Conservation (phyloP, 1,284 basidiomycete species). For the Somion occarium region DNA sequence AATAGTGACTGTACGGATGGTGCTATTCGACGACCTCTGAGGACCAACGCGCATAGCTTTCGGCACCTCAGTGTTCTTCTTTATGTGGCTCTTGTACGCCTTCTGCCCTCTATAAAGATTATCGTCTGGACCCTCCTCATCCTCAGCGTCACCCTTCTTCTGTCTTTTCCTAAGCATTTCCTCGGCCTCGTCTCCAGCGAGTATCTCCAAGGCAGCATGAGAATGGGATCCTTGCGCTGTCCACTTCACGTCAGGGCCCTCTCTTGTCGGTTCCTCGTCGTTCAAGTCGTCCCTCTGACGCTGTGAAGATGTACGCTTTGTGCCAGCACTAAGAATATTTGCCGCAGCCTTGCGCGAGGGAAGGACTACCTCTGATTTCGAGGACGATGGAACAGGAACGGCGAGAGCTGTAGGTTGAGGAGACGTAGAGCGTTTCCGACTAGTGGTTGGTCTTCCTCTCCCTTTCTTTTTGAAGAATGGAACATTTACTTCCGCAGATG, state of each 20-base stretch:
- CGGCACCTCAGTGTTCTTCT: constrained; percentile 77
- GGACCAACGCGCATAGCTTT: constrained; percentile 90
- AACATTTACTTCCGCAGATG: constrained; percentile 45
- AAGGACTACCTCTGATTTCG: constrained; percentile 64
- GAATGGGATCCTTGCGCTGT: constrained; percentile 64
- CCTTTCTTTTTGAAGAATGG: constrained; percentile 91
- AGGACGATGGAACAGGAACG: constrained; percentile 29
- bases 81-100: constrained; percentile 79
- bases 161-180: constrained; percentile 65
- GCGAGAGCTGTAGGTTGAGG: constrained; percentile 37
- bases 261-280: constrained; percentile 40
- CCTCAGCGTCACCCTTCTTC: constrained; percentile 47
- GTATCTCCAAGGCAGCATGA: constrained; percentile 64
- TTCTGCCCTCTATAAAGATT: constrained; percentile 86
- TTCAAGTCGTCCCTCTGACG: constrained; percentile 39
- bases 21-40: constrained; percentile 70
- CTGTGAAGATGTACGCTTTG: constrained; percentile 70
- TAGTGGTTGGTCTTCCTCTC: constrained; percentile 66
- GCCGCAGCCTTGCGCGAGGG: constrained; percentile 63
- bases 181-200: constrained; percentile 76
- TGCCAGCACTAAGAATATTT: constrained; percentile 80
- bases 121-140: constrained; percentile 67
- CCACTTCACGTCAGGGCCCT: constrained; percentile 80
- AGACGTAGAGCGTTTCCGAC: constrained; percentile 66
- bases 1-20: constrained; percentile 93